Conservation (phyloP, 495 filamentous ascomycete species). For the Trichocladium antarcticum region DNA sequence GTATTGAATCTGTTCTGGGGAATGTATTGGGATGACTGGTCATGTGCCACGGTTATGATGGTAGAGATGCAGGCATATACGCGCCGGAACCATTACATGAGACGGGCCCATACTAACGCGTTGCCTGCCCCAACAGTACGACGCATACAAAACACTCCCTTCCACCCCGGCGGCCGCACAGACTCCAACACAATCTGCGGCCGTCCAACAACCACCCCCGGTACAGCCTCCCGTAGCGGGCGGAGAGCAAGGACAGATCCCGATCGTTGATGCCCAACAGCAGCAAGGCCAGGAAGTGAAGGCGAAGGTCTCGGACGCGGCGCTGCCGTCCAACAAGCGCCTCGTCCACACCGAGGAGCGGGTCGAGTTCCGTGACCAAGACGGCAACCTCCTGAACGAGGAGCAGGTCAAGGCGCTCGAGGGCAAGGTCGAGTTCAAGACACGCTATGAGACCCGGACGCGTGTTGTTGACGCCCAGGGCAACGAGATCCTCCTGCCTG, state of each 20-base stretch:
- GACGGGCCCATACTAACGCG: not conserved
- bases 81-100: not conserved
- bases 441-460: slow-evolving; percentile 83
- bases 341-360: slow-evolving; percentile 64
- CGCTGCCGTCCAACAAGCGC: slow-evolving; percentile 38
- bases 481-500: slow-evolving; percentile 49
- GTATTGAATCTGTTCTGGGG: not conserved
- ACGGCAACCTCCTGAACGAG: slow-evolving; percentile 77
- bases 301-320: slow-evolving; percentile 33
- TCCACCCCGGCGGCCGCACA: slow-evolving; percentile 25
- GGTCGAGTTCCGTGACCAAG: slow-evolving; percentile 88
- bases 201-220: slow-evolving; percentile 18
- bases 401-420: slow-evolving; percentile 72
- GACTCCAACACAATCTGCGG: slow-evolving; percentile 21
- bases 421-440: slow-evolving; percentile 90
- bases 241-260: slow-evolving; percentile 13
- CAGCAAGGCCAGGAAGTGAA: slow-evolving; percentile 8
- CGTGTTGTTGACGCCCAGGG: slow-evolving; percentile 67
- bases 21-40: not conserved
- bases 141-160: slow-evolving; percentile 29
- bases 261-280: slow-evolving; percentile 12
- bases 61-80: not conserved
- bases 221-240: slow-evolving; percentile 13
- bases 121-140: slow-evolving; percentile 28
- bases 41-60: not conserved